Base-by-base conservation (phyloP, 495 filamentous ascomycete species). In the Neurospora africana region DNA sequence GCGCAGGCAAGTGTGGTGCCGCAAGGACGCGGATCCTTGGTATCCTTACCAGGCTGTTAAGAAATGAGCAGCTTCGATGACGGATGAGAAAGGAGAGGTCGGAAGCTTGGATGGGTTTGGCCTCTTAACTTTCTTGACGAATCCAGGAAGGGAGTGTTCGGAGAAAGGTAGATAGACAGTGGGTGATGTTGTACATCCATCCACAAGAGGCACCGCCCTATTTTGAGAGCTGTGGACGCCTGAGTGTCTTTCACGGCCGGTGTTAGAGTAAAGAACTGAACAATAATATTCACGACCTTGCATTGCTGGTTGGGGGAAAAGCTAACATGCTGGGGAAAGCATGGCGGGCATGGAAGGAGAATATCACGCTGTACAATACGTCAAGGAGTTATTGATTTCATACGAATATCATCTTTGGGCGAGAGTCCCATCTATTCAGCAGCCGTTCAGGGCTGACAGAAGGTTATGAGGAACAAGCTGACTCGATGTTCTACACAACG, bases 1-100 rank as follows among this genome's bases (percentile, higher is more conserved):
- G 87, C 92, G 90, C 86, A 88, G 88, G 79, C 94, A 95, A 86
- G 88, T 97, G 73, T 95, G 90, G 89, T 78, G 91, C 74, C 88
- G 92, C 76, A 98, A 97, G 87, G 94, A 93, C 80, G 91, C 93
- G 82, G 84, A 87, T 69, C 84, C 94, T 33, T 79, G 80, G 74
- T 97, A 94, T 79, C 94, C 94, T 13, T 97, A 87, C 81, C 74
- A 78, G 70, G 19, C 41, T 13, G 71, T 68, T 35, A 75, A 76
- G 68, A 70, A 72, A 30, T 69, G 33, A 61, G 53, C 41, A n/a
- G 38, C 39, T 35, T 58, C 11, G 15, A 41, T 36, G 37, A 35
- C 5, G 35, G 40, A 33, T 33, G 23, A 13, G 47, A 3, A 30
- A 70, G 39, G 69, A 30, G 30, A 11, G 17, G n/a, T 23, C 37